These are phyloP conservation scores for Cardamine resedifolia DNA, from an alignment of 345 rosid species.

Conservation along the genomic window DNA sequence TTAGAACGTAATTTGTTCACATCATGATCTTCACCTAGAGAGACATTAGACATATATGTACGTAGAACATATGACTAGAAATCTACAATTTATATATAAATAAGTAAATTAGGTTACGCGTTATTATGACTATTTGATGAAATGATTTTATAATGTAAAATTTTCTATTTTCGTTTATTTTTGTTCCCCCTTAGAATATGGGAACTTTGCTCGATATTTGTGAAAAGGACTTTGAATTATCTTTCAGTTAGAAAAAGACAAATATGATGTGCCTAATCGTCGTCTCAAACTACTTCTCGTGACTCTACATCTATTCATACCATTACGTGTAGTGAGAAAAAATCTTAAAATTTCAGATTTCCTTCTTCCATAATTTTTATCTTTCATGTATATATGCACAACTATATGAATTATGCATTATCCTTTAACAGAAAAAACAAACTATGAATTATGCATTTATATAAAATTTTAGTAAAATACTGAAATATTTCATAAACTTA, in stretches of 20 bases:
- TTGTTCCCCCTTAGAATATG: not conserved
- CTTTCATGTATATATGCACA: not conserved
- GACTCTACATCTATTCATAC: not conserved
- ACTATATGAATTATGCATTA: too few species aligned
- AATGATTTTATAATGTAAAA: not conserved
- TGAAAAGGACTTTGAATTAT: conserved; percentile 10
- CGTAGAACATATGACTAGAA: not conserved
- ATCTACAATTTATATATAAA: not conserved
- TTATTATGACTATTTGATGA: not conserved
- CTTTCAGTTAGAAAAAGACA: conserved; percentile 15
- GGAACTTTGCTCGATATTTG: conserved; percentile 7
- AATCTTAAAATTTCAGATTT: not conserved
- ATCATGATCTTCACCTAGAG: not conserved
- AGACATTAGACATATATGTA: not conserved
- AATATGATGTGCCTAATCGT: not conserved
- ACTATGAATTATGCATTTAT: not conserved
- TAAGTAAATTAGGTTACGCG: too few species aligned
- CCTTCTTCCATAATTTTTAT: not conserved
- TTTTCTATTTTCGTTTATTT: not conserved
- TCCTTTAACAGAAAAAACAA: too few species aligned
- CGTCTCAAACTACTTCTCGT: conserved; percentile 3
- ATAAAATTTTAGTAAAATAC: too few species aligned
- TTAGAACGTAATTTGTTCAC: not conserved
- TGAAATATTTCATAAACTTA: not conserved
- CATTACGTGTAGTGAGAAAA: not conserved